Percentiles rank a stretch among this genome's conserved stretches.
phyloP scores from a whole-genome alignment of 768 basidiomycete genomes.

The Melanogaster broomeanus region DNA sequence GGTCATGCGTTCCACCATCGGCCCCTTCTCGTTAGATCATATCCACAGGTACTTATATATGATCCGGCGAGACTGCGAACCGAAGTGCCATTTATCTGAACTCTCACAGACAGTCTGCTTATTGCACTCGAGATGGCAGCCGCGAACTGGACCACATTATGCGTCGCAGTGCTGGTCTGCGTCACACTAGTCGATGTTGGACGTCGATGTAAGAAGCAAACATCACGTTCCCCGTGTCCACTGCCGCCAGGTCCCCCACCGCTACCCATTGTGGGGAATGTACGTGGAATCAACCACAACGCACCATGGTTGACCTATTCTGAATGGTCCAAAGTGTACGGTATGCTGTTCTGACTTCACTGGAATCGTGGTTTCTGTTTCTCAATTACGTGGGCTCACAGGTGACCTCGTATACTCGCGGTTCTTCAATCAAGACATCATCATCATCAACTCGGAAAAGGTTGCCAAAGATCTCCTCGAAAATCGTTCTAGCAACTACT shows the following conservation, averaged over 20 bases:
- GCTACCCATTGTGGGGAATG: conserved; percentile 17
- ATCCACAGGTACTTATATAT: no score
- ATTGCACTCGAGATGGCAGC: background rate
- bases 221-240: background rate
- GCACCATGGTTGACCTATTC: conserved; percentile 15
- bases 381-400: background rate
- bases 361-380: no score
- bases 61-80: no score
- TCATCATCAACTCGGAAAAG: conserved; percentile 15
- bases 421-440: conserved; percentile 10
- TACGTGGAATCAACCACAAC: conserved; percentile 4
- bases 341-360: conserved; percentile 1
- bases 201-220: background rate
- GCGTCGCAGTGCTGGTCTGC: background rate
- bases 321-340: conserved; percentile 11
- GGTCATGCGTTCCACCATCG: no score
- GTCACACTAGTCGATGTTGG: background rate
- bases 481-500: conserved; percentile 19
- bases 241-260: conserved; percentile 13
- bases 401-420: conserved; percentile 15
- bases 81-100: background rate
- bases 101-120: background rate
- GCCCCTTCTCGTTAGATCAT: no score
- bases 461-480: conserved; percentile 14
- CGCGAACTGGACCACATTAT: conserved; percentile 1